Evolutionary conservation across 139 green algal genomes (phyloP).

Genomic region (Closterium sp.): DNA sequence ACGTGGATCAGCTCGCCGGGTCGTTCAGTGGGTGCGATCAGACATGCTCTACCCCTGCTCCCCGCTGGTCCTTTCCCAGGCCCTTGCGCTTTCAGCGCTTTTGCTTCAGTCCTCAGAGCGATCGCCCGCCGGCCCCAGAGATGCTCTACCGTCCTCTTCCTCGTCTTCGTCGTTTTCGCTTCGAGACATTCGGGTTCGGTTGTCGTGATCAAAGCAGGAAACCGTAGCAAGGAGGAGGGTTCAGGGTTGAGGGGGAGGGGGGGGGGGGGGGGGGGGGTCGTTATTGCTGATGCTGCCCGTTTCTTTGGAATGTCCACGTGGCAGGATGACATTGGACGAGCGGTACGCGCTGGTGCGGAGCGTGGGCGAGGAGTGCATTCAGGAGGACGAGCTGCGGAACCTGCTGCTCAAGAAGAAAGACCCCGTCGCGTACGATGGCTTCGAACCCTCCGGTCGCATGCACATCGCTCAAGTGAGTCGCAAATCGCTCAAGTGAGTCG

Average conservation of each 20-base stretch:
- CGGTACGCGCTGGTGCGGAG: constrained; percentile 74
- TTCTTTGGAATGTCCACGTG: not conserved
- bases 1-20: not conserved
- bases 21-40: not conserved
- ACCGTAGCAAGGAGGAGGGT: not conserved
- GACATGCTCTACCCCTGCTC: not conserved
- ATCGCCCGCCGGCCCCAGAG: too few species aligned
- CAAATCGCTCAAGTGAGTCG: too few species aligned
- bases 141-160: too few species aligned
- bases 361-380: constrained; percentile 93
- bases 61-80: not conserved
- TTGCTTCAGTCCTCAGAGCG: not conserved
- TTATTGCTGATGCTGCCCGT: too few species aligned
- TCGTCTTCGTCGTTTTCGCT: not conserved
- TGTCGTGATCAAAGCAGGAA: not conserved
- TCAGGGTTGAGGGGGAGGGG: too few species aligned
- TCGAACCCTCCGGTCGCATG: constrained; percentile 97
- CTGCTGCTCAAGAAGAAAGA: constrained; percentile 84
- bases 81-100: not conserved
- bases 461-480: constrained; percentile 96
- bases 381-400: constrained; percentile 81
- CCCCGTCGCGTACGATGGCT: constrained; percentile 93
- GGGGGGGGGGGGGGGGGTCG: too few species aligned
- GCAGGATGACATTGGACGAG: constrained; percentile 78
- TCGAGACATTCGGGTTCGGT: not conserved